Base-by-base conservation (phyloP, 768 basidiomycete genomes). In the Trametes maxima region DNA sequence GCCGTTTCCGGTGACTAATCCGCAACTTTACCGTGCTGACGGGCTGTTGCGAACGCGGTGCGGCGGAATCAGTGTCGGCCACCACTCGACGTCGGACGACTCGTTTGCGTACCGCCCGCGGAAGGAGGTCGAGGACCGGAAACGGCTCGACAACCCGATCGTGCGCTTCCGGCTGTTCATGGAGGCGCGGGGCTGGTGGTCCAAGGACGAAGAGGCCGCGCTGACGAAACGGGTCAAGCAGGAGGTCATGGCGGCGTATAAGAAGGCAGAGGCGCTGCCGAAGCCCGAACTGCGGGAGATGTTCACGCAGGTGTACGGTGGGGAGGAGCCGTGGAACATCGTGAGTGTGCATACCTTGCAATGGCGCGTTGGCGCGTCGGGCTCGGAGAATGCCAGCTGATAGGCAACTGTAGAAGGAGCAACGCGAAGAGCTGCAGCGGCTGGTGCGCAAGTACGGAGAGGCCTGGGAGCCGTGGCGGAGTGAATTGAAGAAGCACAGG, bases 41-140 rank as follows among this genome's bases (percentile, higher is more conserved):
- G 40, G n/a, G 14, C 45, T 36, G 13, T 24, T 22, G 22, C 16
- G 17, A 8, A 16, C 22, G 19, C 40, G 13, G 1, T 1, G 28
- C 28, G 28, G 28, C 8, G 28, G 8, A 33, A 33, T 13, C 70
- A 90, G 90, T 25, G 88, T 97, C 13, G 90, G 94, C n/a, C 94
- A 98, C 70, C 94, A 95, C 71, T 94, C 92, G 17, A 95, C 92
- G 0, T 96, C 95, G 11, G 95, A 98, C 68, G 95, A 98, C 73
- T 95, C 94, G 5, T 95, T 92, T 68, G 95, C 94, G 21, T 98
- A 98, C 73, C 86, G 95, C 42, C 82, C 91, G 1, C 84, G 91
- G 19, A 84, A 92, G 57, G 95, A 96, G 69, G 95, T 97, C 33
- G 92, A 96, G 74, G 89, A 95, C 67, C 85, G 90, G 69, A 95